phyloP scores from a whole-genome alignment of 202 grass and related monocot genomes.

The Musa balbisiana region DNA sequence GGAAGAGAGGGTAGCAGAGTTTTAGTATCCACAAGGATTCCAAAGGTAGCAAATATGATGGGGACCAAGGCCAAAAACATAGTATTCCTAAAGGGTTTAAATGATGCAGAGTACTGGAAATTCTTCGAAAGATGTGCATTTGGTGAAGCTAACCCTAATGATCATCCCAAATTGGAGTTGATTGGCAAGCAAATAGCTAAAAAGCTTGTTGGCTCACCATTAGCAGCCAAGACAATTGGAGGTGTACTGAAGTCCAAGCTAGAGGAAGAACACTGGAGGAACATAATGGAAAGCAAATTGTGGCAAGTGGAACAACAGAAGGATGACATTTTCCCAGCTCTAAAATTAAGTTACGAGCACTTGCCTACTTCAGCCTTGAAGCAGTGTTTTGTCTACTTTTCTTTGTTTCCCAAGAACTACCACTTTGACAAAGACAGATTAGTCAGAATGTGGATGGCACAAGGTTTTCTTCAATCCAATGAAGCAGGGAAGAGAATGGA shows the following conservation, averaged over 20 bases:
- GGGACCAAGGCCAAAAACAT: background rate
- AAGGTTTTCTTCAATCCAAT: constrained; percentile 3
- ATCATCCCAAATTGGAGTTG: background rate
- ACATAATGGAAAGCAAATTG: background rate
- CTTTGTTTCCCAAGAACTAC: background rate
- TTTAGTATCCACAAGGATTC: background rate
- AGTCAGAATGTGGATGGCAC: constrained; percentile 3
- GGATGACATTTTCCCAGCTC: constrained; percentile 3
- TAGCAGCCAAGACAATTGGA: background rate
- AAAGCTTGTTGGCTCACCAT: background rate
- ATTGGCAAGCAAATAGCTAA: constrained; percentile 3
- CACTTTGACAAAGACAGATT: background rate
- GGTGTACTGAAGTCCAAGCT: background rate
- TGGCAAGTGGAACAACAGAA: background rate
- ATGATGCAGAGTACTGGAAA: background rate
- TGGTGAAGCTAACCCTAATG: background rate
- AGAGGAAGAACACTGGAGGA: background rate
- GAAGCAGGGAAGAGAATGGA: constrained; percentile 11
- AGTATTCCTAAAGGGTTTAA: background rate
- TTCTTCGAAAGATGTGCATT: background rate
- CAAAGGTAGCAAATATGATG: background rate
- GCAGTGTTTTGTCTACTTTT: background rate
- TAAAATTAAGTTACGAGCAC: constrained; percentile 2
- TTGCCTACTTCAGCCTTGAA: background rate
- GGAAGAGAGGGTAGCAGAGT: background rate